Base-by-base conservation (phyloP, 306 rosid genomes). In the Inga laurina region DNA sequence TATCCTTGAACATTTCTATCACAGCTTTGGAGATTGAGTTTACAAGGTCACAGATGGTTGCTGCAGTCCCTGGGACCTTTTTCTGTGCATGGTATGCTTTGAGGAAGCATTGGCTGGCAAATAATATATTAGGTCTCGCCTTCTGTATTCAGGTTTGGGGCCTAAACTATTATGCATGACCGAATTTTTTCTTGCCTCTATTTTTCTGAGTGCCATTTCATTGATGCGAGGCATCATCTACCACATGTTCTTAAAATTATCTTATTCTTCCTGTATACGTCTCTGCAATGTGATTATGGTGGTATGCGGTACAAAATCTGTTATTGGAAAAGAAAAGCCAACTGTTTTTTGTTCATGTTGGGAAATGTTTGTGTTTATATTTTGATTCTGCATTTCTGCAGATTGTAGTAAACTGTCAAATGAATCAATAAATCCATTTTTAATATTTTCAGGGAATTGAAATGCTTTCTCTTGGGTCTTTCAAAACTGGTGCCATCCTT, bases 391-490 rank as follows among this genome's bases (percentile, higher is more conserved):
- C 56, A 0, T 27, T 80, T 82, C 8, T 34, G 2, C 56, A 0
- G 49, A 18, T 9, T 54, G 32, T 27, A 78, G 37, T 79, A 44
- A 46, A 79, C 84, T 49, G 70, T 69, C 44, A 19, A 43, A 43
- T 79, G 80, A 84, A 44, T 79, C 37, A 41, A 34, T 21, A 46
- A 35, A 24, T 83, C 62, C 79, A 30, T 82, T 57, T 73, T 79
- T 66, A 61, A 85, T 34, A 24, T 76, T 79, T 88, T 48, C 94
- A 96, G 99, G 99, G 99, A 87, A 94, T 94, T 82, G 99, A 97
- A 92, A 94, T 97, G 99, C 98, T 97, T 75, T 97, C 99, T 88
- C 95, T 97, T 71, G 99, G 99, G 62, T 97, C 99, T 81, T 97
- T 97, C 89, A 97, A 94, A 91, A 97, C 99, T 54, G 99, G 99